A percentile compares a stretch with the other conserved stretches of the same genome.
Conservation (phyloP, 83 land plant genomes). For the Picea abies region DNA sequence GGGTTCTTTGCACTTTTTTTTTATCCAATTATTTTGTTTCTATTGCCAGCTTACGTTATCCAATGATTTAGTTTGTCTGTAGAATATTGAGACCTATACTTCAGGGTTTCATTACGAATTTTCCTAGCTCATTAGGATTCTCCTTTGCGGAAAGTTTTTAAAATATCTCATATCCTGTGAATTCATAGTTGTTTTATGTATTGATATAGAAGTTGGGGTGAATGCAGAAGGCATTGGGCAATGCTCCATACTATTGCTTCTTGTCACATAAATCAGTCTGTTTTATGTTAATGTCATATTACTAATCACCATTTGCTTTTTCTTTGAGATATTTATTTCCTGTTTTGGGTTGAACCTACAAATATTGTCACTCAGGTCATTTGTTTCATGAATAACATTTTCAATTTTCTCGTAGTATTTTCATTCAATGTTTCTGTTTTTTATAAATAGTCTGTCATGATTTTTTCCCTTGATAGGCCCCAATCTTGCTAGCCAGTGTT, state of each 20-base stretch:
- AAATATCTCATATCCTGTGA: too few relatives aligned
- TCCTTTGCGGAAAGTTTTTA: background rate
- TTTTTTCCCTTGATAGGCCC: background rate
- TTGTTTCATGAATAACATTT: background rate
- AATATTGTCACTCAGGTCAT: background rate
- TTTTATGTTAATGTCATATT: too few relatives aligned
- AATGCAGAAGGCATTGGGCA: too few relatives aligned
- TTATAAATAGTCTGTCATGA: background rate
- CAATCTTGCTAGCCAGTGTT: background rate
- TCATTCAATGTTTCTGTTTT: background rate
- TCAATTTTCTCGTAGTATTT: background rate
- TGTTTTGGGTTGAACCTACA: background rate
- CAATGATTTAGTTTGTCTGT: background rate
- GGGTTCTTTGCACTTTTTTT: too few relatives aligned
- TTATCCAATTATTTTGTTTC: too few relatives aligned
- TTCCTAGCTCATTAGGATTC: background rate
- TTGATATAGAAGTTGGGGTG: too few relatives aligned
- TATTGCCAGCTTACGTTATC: background rate
- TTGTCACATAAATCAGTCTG: too few relatives aligned
- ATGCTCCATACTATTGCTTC: too few relatives aligned
- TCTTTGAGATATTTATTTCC: background rate
- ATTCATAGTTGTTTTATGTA: too few relatives aligned
- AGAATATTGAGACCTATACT: background rate
- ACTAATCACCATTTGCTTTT: too few relatives aligned
- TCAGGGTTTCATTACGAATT: background rate